Base-by-base conservation (phyloP, 2,329 filamentous ascomycete species). In the Aspergillus amoenus region DNA sequence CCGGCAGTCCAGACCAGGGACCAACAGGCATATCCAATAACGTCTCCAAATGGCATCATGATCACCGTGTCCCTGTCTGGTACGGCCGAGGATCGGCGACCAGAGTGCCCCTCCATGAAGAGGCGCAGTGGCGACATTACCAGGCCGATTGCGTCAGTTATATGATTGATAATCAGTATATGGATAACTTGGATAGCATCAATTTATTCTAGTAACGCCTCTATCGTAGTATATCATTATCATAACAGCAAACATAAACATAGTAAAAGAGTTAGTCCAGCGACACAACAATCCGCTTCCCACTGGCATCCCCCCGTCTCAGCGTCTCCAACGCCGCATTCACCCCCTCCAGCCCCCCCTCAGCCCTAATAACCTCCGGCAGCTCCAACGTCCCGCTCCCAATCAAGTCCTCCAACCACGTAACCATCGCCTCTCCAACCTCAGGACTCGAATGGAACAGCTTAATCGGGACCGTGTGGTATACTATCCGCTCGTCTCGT, bases 381-480 rank as follows among this genome's bases (percentile, higher is more conserved):
- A 86, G 79, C 4, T 78, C 73, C 3, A 92, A 65, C 0, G 79
- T 68, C 0, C 79, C 77, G 0, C 78, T 74, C 8, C 80, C 76
- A 6, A 92, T 70, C n/a, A 92, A 71, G 22, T 78, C 75, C 68
- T 91, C 88, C 24, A 91, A 74, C 89, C 89, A 92, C 1, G 76
- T 68, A 12, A 85, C 84, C 53, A 91, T 68, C 0, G 78, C 79
- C 60, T 86, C 82, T 0, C 89, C 89, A 0, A 91, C 77, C 2
- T 78, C 78, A 0, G 84, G 82, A 0, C 86, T 80, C 57, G 88
- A 85, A 66, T 93, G 89, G 66, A 90, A 92, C 4, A 90, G 66
- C 71, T 92, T 92, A 60, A 93, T 89, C 0, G 89, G 89, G 0
- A 92, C 86, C 0, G 79, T 84, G 66, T 91, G 88, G 56, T 85